Evolutionary conservation across 2,329 filamentous ascomycete species (phyloP), one percentile per base, ranked within the genome.

Genomic region (Didymella glomerata): DNA sequence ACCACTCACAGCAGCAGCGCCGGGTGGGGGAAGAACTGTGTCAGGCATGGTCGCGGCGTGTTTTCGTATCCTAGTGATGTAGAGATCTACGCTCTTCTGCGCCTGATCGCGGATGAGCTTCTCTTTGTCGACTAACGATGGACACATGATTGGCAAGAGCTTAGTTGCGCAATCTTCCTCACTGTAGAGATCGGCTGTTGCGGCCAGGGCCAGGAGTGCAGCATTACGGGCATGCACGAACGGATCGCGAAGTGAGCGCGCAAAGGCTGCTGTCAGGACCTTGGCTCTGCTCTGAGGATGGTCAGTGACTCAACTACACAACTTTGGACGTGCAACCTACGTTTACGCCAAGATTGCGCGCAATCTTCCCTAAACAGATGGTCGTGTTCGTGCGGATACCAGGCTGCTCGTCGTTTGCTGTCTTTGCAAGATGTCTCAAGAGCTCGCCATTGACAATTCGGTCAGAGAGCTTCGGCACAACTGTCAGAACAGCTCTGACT

Each of bases 311-410:
- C 30, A 32, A 8, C 4, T 28, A 28, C 7, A 10, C 6, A 10
- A 8, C 27, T 28, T 28, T 28, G 27, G 27, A 28, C 27, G 7
- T 38, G 30, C 45, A 22, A 68, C 75, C 54, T 77, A 85, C 83
- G 65, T 80, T 81, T 1, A 85, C 82, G 1, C 92, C 92, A 1
- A 99, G 82, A 69, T 96, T 90, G 68, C 92, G 93, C 14, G 95
- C 93, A 68, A 99, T 97, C 73, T 97, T 98, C 22, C 95, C 95
- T 0, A 99, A 80, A 74, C 94, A 98, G 55, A 99, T 99, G 1
- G 95, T 99, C 0, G 95, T 99, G 75, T 99, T 99, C 9, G 95
- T 99, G 62, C 95, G 87, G 65, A 99, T 99, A 0, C 95, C 95
- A 1, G 95, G 93, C 72, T 99, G 94, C 69, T 98, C 95, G 63